Evolutionary conservation across 2,329 filamentous ascomycete genomes (phyloP), one percentile per base, ranked within the genome.

Genomic region (Ophiostoma himal-ulmi): DNA sequence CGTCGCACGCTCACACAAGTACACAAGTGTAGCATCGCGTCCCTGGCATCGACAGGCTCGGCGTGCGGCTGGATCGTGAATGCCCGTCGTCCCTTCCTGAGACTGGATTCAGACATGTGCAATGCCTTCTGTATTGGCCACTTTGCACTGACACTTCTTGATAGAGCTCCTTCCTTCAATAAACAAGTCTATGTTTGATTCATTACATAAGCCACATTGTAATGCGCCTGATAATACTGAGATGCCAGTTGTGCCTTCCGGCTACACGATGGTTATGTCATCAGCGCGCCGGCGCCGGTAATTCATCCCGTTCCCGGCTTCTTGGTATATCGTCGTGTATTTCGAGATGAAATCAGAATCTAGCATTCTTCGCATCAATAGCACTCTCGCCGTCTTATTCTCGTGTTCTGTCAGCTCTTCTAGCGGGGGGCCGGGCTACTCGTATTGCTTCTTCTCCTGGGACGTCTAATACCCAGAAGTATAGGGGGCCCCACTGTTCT

Each of bases 401-500:
- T 52, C 57, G 57, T 54, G 44, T 57, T 57, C 22, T 30, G 57
- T 13, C 57, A 62, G 57, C 26, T 62, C 57, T 62, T 62, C 22
- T 14, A 62, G 57, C 26, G 57, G 57, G 17, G 57, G 36, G 10
- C 26, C 57, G 57, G 20, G 26, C 13, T 34, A 14, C 26, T 62
- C 57, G 57, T 62, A 62, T 62, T 62, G 57, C 57, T 62, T 34
- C 54, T 7, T 26, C 26, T 34, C 26, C 26, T 30, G 57, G 26
- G 57, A 22, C 52, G 52, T 57, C 57, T 34, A 62, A 20, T 62
- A 57, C 52, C 52, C 52, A 62, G 57, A 14, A 26, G 26, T 36
- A 62, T 62, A 62, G 57, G 57, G 57, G 57, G 57, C 57, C 57
- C 57, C 57, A 62, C 26, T 62, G 26, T 62, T 62, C 14, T 62